Percentiles rank a stretch among this genome's conserved stretches.
These are phyloP conservation scores for Colletotrichum lini DNA, from an alignment of 2,329 filamentous ascomycete species.

Conservation along the genomic window DNA sequence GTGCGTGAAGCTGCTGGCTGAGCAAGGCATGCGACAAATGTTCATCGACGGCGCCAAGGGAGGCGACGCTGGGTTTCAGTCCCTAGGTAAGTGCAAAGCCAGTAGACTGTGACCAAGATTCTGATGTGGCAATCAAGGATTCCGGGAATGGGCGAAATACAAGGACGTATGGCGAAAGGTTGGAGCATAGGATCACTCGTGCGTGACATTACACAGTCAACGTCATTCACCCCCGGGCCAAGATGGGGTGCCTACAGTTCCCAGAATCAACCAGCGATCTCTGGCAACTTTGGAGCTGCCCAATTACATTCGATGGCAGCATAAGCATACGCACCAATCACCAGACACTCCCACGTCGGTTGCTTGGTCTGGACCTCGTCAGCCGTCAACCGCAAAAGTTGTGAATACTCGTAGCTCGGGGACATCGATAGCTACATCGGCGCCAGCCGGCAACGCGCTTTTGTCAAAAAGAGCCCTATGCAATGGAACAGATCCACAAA, in stretches of 20 bases:
- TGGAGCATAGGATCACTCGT: conserved; percentile 17
- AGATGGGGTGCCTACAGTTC: background rate
- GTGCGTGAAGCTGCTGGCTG: conserved; percentile 63
- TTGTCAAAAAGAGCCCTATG: conserved; percentile 8
- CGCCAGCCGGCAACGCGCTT: background rate
- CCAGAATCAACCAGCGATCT: background rate
- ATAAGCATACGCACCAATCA: background rate
- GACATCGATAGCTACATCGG: conserved; percentile 3
- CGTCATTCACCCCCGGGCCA: background rate
- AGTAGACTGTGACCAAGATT: background rate
- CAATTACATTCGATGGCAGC: background rate
- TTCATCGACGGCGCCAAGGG: conserved; percentile 70
- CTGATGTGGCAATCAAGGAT: conserved; percentile 57
- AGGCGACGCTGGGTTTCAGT: conserved; percentile 64
- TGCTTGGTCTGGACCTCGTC: background rate
- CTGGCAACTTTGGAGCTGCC: background rate
- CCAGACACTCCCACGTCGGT: background rate
- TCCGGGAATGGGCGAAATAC: conserved; percentile 71
- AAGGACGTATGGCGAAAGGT: conserved; percentile 63
- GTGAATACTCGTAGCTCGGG: background rate
- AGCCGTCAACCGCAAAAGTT: background rate
- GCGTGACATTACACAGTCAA: background rate
- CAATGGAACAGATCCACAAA: background rate
- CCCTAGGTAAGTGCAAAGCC: conserved; percentile 61
- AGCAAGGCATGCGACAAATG: conserved; percentile 66